Percentiles rank a stretch among this genome's conserved stretches.
Evolutionary conservation across 2,329 filamentous ascomycete species (phyloP).

Genomic region (Cercospora sp.): DNA sequence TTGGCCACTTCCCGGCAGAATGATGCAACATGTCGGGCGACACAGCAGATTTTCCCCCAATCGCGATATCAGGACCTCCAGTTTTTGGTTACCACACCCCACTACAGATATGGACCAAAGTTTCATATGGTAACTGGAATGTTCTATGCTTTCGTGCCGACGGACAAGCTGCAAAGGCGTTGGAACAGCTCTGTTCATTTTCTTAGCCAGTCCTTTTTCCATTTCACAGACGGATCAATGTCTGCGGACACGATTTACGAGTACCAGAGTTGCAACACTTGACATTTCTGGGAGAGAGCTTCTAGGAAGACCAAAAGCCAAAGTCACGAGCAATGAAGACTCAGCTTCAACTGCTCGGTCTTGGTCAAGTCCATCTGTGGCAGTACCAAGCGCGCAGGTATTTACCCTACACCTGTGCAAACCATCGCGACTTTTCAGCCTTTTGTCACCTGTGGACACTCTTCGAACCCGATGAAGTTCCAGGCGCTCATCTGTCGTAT

Average conservation of each 20-base stretch:
- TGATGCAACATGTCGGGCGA: not conserved
- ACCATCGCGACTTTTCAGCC: not conserved
- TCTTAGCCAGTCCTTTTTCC: not conserved
- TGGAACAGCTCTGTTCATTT: not conserved
- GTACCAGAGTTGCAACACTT: not conserved
- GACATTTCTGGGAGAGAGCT: not conserved
- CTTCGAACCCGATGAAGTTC: too few species aligned
- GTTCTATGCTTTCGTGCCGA: not conserved
- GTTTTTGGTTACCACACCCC: not conserved
- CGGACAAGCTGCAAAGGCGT: not conserved
- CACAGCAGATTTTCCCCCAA: slow-evolving; percentile 4
- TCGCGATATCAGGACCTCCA: not conserved
- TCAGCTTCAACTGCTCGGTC: not conserved
- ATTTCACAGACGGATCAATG: not conserved
- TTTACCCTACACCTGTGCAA: not conserved
- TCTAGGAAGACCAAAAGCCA: not conserved
- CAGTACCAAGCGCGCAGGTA: not conserved
- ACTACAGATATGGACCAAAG: not conserved
- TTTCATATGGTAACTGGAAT: not conserved
- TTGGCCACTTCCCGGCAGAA: slow-evolving; percentile 9
- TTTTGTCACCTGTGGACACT: not conserved
- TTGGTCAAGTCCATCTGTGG: not conserved
- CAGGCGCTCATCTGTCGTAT: too few species aligned
- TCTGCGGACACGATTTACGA: not conserved
- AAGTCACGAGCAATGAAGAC: not conserved